Evolutionary conservation across 208 protist species (phyloP).

Genomic region (Acanthamoeba quina): DNA sequence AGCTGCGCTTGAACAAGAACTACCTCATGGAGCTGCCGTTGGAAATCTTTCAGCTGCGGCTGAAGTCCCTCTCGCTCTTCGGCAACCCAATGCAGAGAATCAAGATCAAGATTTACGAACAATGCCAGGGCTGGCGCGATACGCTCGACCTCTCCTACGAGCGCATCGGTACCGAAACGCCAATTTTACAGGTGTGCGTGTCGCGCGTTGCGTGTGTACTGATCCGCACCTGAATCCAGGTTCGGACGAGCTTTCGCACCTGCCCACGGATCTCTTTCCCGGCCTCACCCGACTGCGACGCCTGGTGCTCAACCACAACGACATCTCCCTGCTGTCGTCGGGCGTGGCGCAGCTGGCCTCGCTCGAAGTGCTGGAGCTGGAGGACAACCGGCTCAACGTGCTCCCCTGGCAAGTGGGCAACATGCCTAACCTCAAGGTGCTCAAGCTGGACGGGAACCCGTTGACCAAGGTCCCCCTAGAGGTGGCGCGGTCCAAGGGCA

Average conservation of each 20-base stretch:
- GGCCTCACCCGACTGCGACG: conserved; percentile 36
- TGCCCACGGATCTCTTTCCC: conserved; percentile 53
- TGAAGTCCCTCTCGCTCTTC: conserved; percentile 59
- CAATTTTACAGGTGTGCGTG: not conserved
- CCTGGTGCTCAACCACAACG: conserved; percentile 59
- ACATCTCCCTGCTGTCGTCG: conserved; percentile 64
- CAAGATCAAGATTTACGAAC: conserved; percentile 67
- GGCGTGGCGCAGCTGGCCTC: conserved; percentile 24
- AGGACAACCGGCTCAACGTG: conserved; percentile 63
- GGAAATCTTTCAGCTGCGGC: conserved; percentile 28
- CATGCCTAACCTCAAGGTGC: conserved; percentile 11
- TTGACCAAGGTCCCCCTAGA: conserved; percentile 38
- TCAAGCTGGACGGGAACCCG: conserved; percentile 67
- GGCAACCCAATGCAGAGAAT: conserved; percentile 62
- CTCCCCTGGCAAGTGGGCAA: conserved; percentile 64
- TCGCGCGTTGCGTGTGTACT: no score
- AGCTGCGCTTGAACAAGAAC: conserved; percentile 50
- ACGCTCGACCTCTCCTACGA: conserved; percentile 57
- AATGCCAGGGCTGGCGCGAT: conserved; percentile 49
- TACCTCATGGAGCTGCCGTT: conserved; percentile 20
- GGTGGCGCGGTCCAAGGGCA: conserved; percentile 20
- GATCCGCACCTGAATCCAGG: not conserved
- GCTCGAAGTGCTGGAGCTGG: conserved; percentile 61
- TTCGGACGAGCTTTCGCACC: conserved; percentile 19
- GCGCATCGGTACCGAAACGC: conserved; percentile 8